These are phyloP conservation scores for Nicotiana benthamiana DNA, from an alignment of 257 asterid species.

Conservation along the genomic window DNA sequence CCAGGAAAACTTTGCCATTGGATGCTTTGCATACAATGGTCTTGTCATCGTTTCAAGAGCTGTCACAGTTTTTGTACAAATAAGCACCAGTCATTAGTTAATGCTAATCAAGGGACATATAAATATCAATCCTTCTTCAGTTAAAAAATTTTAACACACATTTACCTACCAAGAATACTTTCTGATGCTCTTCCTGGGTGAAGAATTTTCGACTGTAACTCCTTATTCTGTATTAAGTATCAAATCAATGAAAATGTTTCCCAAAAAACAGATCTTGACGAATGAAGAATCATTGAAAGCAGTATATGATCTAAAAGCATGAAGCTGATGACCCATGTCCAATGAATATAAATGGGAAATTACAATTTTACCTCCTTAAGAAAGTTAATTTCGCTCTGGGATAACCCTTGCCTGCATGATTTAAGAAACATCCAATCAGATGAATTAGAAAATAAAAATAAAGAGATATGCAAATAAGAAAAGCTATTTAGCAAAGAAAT, in stretches of 20 bases:
- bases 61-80: conserved; percentile 15
- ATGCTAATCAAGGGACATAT: background rate
- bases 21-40: conserved; percentile 90
- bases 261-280: background rate
- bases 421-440: conserved; percentile 2
- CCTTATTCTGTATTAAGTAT: conserved; percentile 56
- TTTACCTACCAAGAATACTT: conserved; percentile 55
- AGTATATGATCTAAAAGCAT: conserved; percentile 4
- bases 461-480: background rate
- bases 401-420: conserved; percentile 83
- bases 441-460: conserved; percentile 11
- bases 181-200: conserved; percentile 76
- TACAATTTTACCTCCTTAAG: conserved; percentile 63
- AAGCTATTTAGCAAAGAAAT: background rate
- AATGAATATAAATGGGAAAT: conserved; percentile 3
- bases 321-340: conserved; percentile 8
- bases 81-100: background rate
- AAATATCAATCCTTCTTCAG: background rate
- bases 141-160: background rate
- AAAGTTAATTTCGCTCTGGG: conserved; percentile 66
- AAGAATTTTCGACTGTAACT: conserved; percentile 68
- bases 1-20: conserved; percentile 98
- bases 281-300: background rate
- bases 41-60: conserved; percentile 79
- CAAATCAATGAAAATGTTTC: conserved; percentile 7